Percentiles rank a stretch among this genome's conserved stretches.
Conservation (phyloP, 495 filamentous ascomycete species). For the Thozetella sp. region DNA sequence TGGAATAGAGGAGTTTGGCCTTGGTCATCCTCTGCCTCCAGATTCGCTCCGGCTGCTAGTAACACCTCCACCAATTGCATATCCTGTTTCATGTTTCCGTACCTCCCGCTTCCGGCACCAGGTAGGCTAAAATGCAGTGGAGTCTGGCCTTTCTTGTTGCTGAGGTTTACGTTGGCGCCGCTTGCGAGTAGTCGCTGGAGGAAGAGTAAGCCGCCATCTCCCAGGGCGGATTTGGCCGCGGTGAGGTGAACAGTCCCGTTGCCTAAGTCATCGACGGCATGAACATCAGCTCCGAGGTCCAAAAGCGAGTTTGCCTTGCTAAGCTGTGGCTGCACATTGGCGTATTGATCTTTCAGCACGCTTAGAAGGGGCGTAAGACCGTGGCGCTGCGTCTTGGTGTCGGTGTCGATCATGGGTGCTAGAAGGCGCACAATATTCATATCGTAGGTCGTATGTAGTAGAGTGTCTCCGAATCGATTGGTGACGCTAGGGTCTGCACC, state of each 20-base stretch:
- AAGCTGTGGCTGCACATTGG: neutral
- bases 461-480: conserved; percentile 16
- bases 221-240: neutral
- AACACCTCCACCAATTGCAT: neutral
- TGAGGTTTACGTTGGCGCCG: neutral
- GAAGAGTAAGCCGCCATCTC: neutral
- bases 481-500: conserved; percentile 20
- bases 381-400: conserved; percentile 12
- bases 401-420: conserved; percentile 9
- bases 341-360: neutral
- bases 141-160: neutral
- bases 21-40: neutral
- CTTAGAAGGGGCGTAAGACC: neutral
- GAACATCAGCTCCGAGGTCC: conserved; percentile 11
- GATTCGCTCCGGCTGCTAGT: neutral
- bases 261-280: neutral
- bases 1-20: neutral
- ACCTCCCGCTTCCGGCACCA: neutral
- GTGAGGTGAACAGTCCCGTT: neutral
- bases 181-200: neutral
- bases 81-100: neutral
- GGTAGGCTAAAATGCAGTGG: neutral
- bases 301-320: conserved; percentile 5
- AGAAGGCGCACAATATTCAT: conserved; percentile 13
- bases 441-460: conserved; percentile 8